These are phyloP conservation scores for Suillus alpinus DNA, from an alignment of 768 basidiomycete genomes.

Conservation along the genomic window DNA sequence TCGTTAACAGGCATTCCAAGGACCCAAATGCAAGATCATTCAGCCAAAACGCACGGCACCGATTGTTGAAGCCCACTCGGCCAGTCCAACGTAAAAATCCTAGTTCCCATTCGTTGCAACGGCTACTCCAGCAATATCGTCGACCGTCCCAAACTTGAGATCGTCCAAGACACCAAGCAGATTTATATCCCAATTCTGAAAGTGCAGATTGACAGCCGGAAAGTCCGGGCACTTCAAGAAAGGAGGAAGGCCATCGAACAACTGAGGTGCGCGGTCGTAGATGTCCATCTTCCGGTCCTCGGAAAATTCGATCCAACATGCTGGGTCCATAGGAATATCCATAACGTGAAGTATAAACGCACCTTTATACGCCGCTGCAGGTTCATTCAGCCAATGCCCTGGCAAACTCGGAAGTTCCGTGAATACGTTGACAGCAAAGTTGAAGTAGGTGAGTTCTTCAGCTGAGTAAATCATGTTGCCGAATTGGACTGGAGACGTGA, in stretches of 20 bases:
- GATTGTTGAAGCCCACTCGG: too few species aligned
- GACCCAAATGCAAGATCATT: background rate
- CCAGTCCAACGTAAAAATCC: too few species aligned
- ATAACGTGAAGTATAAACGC: conserved; percentile 17
- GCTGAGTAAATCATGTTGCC: conserved; percentile 9
- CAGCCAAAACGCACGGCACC: too few species aligned
- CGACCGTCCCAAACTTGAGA: background rate
- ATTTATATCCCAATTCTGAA: conserved; percentile 20
- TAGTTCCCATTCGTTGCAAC: background rate
- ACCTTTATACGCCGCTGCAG: conserved; percentile 22
- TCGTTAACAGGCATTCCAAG: background rate
- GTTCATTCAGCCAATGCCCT: background rate
- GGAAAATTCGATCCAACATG: conserved; percentile 10
- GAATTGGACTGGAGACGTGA: background rate
- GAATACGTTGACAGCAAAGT: conserved; percentile 27
- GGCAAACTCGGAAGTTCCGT: conserved; percentile 6
- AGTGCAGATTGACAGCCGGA: conserved; percentile 11
- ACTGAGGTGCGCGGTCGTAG: conserved; percentile 2
- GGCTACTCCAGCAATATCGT: background rate
- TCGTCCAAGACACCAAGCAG: conserved; percentile 16
- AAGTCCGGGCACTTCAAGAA: conserved; percentile 4
- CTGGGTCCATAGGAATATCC: background rate
- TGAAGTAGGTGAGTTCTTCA: conserved; percentile 14
- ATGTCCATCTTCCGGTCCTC: conserved; percentile 8
- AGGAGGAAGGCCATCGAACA: background rate